These are phyloP conservation scores for Penicillium paxilli DNA, from an alignment of 495 filamentous ascomycete genomes.

Conservation along the genomic window DNA sequence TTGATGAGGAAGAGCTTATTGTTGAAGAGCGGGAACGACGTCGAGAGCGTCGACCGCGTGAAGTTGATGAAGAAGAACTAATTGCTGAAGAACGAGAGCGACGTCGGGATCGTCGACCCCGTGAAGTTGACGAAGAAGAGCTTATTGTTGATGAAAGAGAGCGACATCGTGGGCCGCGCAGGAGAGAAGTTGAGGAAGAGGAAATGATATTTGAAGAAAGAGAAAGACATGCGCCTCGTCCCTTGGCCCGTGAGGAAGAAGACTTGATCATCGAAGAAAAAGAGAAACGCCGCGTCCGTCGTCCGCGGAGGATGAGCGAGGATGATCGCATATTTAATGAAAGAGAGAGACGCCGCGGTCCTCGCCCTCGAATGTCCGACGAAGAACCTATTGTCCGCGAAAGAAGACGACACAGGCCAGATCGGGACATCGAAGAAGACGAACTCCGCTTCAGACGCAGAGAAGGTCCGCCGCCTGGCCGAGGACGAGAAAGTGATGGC, in stretches of 20 bases:
- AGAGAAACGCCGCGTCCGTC: not conserved
- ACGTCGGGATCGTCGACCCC: constrained; percentile 14
- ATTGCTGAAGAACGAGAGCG: constrained; percentile 29
- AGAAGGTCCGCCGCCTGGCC: constrained; percentile 13
- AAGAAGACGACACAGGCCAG: not conserved
- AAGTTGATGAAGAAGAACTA: constrained; percentile 34
- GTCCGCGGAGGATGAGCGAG: constrained; percentile 27
- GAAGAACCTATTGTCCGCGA: not conserved
- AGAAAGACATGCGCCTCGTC: constrained; percentile 17
- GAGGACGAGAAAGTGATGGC: constrained; percentile 26
- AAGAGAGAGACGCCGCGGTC: constrained; percentile 21
- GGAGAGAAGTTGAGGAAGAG: constrained; percentile 30
- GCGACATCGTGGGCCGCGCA: constrained; percentile 1
- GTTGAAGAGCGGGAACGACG: constrained; percentile 13
- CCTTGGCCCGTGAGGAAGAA: constrained; percentile 26
- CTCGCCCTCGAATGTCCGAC: not conserved
- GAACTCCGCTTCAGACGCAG: constrained; percentile 13
- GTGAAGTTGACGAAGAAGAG: constrained; percentile 23
- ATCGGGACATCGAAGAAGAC: constrained; percentile 9
- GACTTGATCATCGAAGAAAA: constrained; percentile 16
- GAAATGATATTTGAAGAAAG: constrained; percentile 32
- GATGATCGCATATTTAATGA: constrained; percentile 29
- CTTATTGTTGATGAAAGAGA: constrained; percentile 14
- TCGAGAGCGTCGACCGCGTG: constrained; percentile 9
- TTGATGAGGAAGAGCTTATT: constrained; percentile 22